A percentile compares a stretch with the other conserved stretches of the same genome.
phyloP scores from a whole-genome alignment of 2,329 filamentous ascomycete genomes.

The Penicillium sp. region DNA sequence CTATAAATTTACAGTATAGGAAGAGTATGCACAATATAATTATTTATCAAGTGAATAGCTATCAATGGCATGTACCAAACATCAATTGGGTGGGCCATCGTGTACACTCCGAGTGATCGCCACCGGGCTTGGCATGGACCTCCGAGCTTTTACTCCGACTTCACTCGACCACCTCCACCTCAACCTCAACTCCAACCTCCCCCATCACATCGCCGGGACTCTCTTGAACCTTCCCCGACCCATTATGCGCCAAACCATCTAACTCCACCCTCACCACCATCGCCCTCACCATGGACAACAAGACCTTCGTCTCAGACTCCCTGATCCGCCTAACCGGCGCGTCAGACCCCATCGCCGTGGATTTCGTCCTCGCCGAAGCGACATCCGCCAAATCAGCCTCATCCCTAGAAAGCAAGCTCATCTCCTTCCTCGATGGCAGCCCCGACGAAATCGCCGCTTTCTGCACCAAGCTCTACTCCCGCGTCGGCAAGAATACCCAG shows the following conservation, averaged over 20 bases:
- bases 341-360: constrained; percentile 60
- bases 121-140: constrained; percentile 21
- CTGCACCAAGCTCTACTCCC: constrained; percentile 51
- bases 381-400: constrained; percentile 53
- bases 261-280: not conserved
- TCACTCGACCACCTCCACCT: no score
- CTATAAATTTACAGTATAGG: no score
- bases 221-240: no score
- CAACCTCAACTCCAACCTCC: not conserved
- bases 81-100: no score
- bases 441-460: constrained; percentile 52
- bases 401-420: constrained; percentile 56
- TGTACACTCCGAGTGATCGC: constrained; percentile 13
- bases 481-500: constrained; percentile 29
- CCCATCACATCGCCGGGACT: no score
- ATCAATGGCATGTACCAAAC: no score
- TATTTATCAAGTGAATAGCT: no score
- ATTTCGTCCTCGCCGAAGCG: constrained; percentile 62
- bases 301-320: constrained; percentile 54
- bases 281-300: constrained; percentile 40
- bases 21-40: no score
- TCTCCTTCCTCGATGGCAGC: constrained; percentile 56
- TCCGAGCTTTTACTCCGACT: constrained; percentile 5
- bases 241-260: not conserved
- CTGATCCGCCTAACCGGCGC: constrained; percentile 59